These are phyloP conservation scores for Hygrophorus pudorinus DNA, from an alignment of 768 basidiomycete genomes.

Conservation along the genomic window DNA sequence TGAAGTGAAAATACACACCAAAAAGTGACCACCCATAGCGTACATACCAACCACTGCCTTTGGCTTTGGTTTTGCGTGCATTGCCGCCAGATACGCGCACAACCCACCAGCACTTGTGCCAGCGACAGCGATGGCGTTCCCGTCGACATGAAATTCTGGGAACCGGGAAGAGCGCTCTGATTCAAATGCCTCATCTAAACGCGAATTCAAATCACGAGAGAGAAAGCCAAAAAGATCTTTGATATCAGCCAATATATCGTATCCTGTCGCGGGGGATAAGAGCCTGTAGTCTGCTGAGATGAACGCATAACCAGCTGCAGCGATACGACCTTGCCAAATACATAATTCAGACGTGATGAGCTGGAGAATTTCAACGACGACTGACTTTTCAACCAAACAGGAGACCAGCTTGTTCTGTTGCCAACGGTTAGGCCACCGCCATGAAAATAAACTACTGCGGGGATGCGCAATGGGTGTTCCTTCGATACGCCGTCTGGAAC, in stretches of 20 bases:
- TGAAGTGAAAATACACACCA: slow-evolving; percentile 22
- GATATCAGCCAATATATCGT: slow-evolving; percentile 50
- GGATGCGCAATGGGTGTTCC: slow-evolving; percentile 12
- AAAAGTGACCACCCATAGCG: slow-evolving; percentile 52
- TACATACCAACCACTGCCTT: slow-evolving; percentile 49
- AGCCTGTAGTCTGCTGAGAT: slow-evolving; percentile 58
- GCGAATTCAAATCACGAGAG: slow-evolving; percentile 12
- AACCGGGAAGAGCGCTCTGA: neutral
- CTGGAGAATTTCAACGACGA: neutral
- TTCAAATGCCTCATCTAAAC: slow-evolving; percentile 5
- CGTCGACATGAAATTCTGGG: slow-evolving; percentile 28
- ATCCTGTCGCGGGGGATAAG: slow-evolving; percentile 41
- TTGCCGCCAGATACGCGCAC: slow-evolving; percentile 53
- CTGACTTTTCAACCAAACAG: slow-evolving; percentile 52
- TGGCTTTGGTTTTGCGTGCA: slow-evolving; percentile 40
- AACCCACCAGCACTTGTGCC: slow-evolving; percentile 55
- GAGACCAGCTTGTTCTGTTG: slow-evolving; percentile 51
- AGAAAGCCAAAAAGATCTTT: slow-evolving; percentile 46
- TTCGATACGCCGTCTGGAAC: too few species aligned
- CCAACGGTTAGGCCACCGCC: slow-evolving; percentile 56
- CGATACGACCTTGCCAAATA: slow-evolving; percentile 31
- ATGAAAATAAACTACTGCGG: slow-evolving; percentile 35
- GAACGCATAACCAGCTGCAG: slow-evolving; percentile 40
- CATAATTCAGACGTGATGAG: slow-evolving; percentile 8
- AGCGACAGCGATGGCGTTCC: slow-evolving; percentile 35